These are phyloP conservation scores for Nitzschia sp. DNA, from an alignment of 108 stramenopile species.

Conservation along the genomic window DNA sequence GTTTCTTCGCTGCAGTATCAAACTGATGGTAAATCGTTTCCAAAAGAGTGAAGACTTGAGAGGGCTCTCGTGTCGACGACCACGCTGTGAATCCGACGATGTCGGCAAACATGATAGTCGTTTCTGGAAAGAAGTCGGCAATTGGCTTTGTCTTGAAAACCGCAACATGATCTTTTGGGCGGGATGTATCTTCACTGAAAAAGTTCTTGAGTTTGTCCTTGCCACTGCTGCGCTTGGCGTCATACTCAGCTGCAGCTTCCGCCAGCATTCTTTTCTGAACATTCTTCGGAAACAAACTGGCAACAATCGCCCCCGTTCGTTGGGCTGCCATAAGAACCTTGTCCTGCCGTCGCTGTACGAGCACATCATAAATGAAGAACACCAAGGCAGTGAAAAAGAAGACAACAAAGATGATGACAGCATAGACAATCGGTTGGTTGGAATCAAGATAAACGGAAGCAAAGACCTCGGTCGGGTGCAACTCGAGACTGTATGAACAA, in stretches of 20 bases:
- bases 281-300: conserved; percentile 32
- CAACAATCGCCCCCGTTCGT: conserved; percentile 28
- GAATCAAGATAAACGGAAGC: background rate
- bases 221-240: background rate
- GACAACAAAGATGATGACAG: conserved; percentile 12
- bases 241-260: background rate
- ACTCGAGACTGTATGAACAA: conserved; percentile 12
- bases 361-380: conserved; percentile 29
- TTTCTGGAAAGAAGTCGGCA: conserved; percentile 35
- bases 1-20: background rate
- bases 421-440: conserved; percentile 7
- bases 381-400: conserved; percentile 22
- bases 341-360: conserved; percentile 32
- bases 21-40: conserved; percentile 21
- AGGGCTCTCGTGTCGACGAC: background rate
- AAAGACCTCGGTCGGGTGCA: conserved; percentile 17
- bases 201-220: conserved; percentile 8
- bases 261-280: conserved; percentile 13
- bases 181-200: background rate
- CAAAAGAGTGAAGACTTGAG: conserved; percentile 5
- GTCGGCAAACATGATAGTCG: conserved; percentile 33
- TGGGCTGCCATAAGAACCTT: conserved; percentile 24
- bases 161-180: background rate
- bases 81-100: conserved; percentile 17
- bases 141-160: conserved; percentile 4